These are phyloP conservation scores for Tuctoria greenei DNA, from an alignment of 176 grass and related monocot species.

Conservation along the genomic window DNA sequence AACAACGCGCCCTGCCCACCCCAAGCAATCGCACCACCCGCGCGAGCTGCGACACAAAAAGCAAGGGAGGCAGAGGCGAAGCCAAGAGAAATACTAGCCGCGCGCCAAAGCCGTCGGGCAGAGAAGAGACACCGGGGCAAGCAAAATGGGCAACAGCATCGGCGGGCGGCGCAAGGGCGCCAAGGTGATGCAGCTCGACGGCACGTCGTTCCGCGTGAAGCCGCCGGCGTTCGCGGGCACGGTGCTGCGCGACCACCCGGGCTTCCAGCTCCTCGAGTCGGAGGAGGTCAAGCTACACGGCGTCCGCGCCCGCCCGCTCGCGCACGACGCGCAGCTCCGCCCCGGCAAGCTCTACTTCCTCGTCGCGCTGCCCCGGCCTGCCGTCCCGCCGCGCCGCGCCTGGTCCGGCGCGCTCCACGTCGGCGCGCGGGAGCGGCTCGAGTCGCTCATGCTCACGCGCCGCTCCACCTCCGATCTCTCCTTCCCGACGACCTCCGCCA, in stretches of 20 bases:
- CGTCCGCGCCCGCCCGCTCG: constrained; percentile 58
- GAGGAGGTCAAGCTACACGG: constrained; percentile 77
- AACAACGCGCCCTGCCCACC: constrained; percentile 19
- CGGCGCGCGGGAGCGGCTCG: constrained; percentile 77
- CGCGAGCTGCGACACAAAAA: background rate
- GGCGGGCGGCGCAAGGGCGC: constrained; percentile 66
- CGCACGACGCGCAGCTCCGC: constrained; percentile 47
- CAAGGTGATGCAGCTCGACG: constrained; percentile 97
- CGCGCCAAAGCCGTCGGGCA: background rate
- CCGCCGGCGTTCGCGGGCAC: constrained; percentile 49
- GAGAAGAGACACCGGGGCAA: background rate
- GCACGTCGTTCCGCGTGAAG: constrained; percentile 74
- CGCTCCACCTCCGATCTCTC: constrained; percentile 80
- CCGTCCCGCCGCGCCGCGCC: constrained; percentile 44
- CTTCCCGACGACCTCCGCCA: constrained; percentile 24
- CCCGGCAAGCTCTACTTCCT: constrained; percentile 82
- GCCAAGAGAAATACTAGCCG: background rate
- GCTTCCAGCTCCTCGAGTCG: constrained; percentile 62
- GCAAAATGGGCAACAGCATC: constrained; percentile 80
- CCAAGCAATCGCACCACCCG: background rate
- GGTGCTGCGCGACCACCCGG: constrained; percentile 67
- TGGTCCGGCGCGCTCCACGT: constrained; percentile 79
- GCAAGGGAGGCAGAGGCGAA: background rate
- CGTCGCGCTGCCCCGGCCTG: constrained; percentile 61
- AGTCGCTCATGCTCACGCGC: constrained; percentile 83